Evolutionary conservation across 176 grass and related monocot genomes (phyloP).

Genomic region (Ensete glaucum): DNA sequence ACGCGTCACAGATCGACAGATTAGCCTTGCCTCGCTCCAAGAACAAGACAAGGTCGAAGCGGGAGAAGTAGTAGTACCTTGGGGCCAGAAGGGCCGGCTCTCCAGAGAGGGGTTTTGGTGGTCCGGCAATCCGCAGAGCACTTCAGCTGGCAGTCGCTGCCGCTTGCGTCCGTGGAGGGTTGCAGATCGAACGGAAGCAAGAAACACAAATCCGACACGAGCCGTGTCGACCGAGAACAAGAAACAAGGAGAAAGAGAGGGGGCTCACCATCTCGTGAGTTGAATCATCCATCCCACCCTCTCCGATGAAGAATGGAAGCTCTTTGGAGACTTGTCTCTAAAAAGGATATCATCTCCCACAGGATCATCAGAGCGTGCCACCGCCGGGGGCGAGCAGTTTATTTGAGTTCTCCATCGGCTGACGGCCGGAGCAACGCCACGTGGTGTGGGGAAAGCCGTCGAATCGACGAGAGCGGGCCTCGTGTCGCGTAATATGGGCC

Average conservation of each 20-base stretch:
- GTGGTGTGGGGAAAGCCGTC: too few species aligned
- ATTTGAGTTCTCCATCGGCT: neutral
- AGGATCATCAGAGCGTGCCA: neutral
- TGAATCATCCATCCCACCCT: neutral
- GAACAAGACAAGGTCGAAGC: neutral
- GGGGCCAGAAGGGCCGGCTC: constrained; percentile 7
- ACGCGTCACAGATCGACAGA: too few species aligned
- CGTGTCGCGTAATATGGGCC: too few species aligned
- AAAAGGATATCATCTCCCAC: too few species aligned
- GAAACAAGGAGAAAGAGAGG: neutral
- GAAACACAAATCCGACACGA: neutral
- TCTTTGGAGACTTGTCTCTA: too few species aligned
- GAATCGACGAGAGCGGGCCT: too few species aligned
- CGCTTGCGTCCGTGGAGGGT: neutral
- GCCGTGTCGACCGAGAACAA: neutral
- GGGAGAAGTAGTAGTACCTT: neutral
- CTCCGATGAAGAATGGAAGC: too few species aligned
- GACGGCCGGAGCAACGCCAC: neutral
- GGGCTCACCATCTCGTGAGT: neutral
- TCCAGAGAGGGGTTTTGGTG: constrained; percentile 4
- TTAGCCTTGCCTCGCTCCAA: too few species aligned
- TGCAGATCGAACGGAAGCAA: neutral
- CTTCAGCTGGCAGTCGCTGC: neutral
- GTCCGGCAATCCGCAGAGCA: constrained; percentile 2
- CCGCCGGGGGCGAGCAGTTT: neutral